phyloP scores from a whole-genome alignment of 2,329 filamentous ascomycete genomes.

The Xylaria sp. region DNA sequence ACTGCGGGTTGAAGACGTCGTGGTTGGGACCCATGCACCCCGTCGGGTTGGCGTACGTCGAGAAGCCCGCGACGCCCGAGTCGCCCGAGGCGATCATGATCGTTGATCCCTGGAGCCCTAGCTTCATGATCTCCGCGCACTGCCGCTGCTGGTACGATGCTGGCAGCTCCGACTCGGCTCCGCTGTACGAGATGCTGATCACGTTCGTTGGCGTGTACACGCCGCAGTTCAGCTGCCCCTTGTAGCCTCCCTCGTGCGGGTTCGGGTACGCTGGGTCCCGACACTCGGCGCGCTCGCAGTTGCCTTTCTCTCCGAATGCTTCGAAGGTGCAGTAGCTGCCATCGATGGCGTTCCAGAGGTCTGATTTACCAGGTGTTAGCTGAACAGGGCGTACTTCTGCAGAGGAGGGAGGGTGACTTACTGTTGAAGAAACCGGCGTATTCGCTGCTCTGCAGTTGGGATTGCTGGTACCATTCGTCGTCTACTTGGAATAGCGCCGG shows the following conservation, averaged over 20 bases:
- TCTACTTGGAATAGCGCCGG: slow-evolving; percentile 60
- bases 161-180: slow-evolving; percentile 64
- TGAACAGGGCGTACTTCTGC: too few relatives aligned
- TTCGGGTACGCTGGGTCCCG: slow-evolving; percentile 65
- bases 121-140: slow-evolving; percentile 64
- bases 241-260: slow-evolving; percentile 59
- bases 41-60: slow-evolving; percentile 40
- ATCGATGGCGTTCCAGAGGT: slow-evolving; percentile 64
- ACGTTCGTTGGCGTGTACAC: slow-evolving; percentile 50
- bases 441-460: slow-evolving; percentile 38
- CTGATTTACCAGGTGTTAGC: slow-evolving; percentile 36
- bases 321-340: slow-evolving; percentile 64
- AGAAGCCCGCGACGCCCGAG: slow-evolving; percentile 54
- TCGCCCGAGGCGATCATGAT: slow-evolving; percentile 62
- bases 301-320: slow-evolving; percentile 61
- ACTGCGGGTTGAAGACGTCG: slow-evolving; percentile 61
- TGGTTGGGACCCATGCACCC: slow-evolving; percentile 54
- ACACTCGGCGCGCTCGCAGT: slow-evolving; percentile 53
- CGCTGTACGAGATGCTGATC: slow-evolving; percentile 66
- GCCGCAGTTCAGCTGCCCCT: slow-evolving; percentile 54
- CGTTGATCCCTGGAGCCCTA: slow-evolving; percentile 61
- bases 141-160: slow-evolving; percentile 64
- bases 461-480: slow-evolving; percentile 55
- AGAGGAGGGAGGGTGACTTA: slow-evolving; percentile 26
- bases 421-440: slow-evolving; percentile 51